Evolutionary conservation across 441 rosid species (phyloP), one percentile per base, ranked within the genome.

Genomic region (Mallotus repandus): DNA sequence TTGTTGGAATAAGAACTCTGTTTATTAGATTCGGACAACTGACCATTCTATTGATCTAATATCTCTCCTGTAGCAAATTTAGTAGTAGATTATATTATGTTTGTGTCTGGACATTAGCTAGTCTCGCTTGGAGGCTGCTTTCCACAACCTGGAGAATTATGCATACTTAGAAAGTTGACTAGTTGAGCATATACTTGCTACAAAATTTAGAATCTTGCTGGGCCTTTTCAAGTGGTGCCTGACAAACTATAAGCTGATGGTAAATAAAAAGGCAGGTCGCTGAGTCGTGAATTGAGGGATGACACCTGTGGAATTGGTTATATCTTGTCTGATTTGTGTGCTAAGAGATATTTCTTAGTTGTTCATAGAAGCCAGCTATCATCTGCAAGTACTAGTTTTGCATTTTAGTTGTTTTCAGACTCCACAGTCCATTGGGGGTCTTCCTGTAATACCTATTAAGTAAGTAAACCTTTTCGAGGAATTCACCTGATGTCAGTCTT

Each of bases 21-120:
- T 32, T 32, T 2, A 19, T 75, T 45, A 66, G 85, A 76, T 76
- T 78, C 66, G 65, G 68, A 48, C 45, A 62, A 46, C 63, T 76
- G 41, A 54, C 50, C 52, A 49, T 48, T 49, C 55, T 70, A n/a
- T 52, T 35, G 62, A 62, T 63, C 75, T 65, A 32, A n/a, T 59
- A 19, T 71, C 35, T 59, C 32, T 63, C 54, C 52, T 2, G 58
- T 25, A 59, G 8, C 21, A 48, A 19, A 48, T 60, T 66, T 12
- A 21, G 56, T 65, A 57, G 75, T 29, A 29, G 32, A 29, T 29
- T 29, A 29, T 29, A 63, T 73, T 65, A 58, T 62, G 52, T 46
- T 61, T 62, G 59, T 49, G 13, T 72, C 29, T 10, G 52, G 49
- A 45, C 25, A 25, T 45, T 22, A 41, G 35, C 68, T 52, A 59